A percentile compares a stretch with the other conserved stretches of the same genome.
Conservation (phyloP, 192 early-diverging fungal species). For the Cladochytrium replicatum region DNA sequence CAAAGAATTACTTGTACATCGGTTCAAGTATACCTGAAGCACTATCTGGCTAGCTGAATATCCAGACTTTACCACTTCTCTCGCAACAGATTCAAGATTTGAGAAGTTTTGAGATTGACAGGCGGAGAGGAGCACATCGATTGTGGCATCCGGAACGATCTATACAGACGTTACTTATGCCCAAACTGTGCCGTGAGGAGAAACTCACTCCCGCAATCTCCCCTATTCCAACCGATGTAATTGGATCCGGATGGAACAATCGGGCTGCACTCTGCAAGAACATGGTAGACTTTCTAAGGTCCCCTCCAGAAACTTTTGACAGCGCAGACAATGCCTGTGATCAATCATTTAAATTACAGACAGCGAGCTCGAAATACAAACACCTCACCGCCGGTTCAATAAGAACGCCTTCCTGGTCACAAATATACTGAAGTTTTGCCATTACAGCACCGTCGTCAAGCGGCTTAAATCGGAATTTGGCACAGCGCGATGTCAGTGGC, state of each 20-base stretch:
- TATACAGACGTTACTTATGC: conserved; percentile 11
- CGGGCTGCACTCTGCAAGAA: conserved; percentile 74
- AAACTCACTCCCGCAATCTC: conserved; percentile 72
- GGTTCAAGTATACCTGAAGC: conserved; percentile 42
- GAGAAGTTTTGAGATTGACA: conserved; percentile 40
- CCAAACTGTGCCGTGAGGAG: neutral
- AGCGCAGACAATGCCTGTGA: conserved; percentile 50
- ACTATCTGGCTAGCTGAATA: conserved; percentile 69
- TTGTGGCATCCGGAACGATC: conserved; percentile 54
- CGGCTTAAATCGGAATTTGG: conserved; percentile 91
- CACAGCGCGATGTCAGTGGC: conserved; percentile 84
- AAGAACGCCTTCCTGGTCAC: conserved; percentile 53
- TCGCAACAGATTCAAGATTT: conserved; percentile 39
- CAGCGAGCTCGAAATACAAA: conserved; percentile 2
- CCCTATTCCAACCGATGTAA: conserved; percentile 43
- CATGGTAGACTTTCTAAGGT: conserved; percentile 87
- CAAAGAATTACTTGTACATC: neutral
- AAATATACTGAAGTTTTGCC: conserved; percentile 56
- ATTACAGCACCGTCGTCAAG: conserved; percentile 52
- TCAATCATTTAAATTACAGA: neutral
- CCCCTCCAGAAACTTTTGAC: conserved; percentile 71
- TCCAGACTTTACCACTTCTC: conserved; percentile 53
- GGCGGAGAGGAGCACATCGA: conserved; percentile 48
- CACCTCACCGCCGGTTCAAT: conserved; percentile 36
- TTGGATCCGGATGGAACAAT: conserved; percentile 36